Base-by-base conservation (phyloP, 1,139 yeast genomes). In the Waltiozyma sp. region DNA sequence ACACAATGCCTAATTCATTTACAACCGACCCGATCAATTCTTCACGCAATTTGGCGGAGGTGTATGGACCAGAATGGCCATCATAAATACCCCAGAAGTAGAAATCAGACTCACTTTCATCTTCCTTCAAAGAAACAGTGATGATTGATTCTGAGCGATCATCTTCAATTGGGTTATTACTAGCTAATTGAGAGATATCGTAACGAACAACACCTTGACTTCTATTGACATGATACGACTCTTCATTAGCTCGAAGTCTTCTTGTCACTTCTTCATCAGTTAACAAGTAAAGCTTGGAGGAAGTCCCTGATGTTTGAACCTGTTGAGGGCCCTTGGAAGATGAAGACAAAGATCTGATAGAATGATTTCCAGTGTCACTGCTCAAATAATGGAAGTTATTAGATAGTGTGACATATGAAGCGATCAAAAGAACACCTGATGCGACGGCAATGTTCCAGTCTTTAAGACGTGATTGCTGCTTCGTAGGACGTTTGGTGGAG, bases 51-150 rank as follows among this genome's bases (percentile, higher is more conserved):
- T 81, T 85, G 31, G 87, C 76, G 47, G 93, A 80, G 1, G 98
- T 93, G 47, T 86, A 85, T 80, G 95, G 88, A 18, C 99, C 98
- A 3, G 95, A 88, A 62, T 91, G 99, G 13, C 99, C 99, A 62
- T 91, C 98, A 60, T 82, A 91, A 1, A 93, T 77, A 3, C 97
- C 96, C 73, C 94, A 93, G 58, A 91, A 87, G 76, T 85, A 83
- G 85, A 96, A 83, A 61, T 89, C 96, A 1, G 93, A 73, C 39
- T 75, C 70, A 2, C 77, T 73, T 43, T 66, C 68, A 44, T 70
- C 66, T 46, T 72, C 64, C 36, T 80, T 69, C 13, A 45, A 28
- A 4, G 95, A 94, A 1, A 87, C 87, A 47, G 86, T 88, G 13
- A 89, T 81, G 38, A 88, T 77, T 51, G 82, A 83, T 59, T 89